Evolutionary conservation across 345 rosid genomes (phyloP).

Genomic region (Alliaria petiolata): DNA sequence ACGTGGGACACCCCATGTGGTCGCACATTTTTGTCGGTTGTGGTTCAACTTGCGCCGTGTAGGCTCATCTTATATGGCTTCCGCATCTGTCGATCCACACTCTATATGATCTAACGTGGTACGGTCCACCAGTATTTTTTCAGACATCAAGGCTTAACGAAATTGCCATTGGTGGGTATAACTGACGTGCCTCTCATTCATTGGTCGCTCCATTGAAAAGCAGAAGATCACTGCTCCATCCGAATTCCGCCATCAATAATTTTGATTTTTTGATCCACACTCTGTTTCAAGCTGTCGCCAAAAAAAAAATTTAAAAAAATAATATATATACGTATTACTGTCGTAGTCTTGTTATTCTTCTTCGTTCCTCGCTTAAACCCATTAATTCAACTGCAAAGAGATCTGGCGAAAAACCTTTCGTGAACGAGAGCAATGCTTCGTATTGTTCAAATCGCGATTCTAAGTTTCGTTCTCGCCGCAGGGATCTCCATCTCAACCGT

Average conservation of each 20-base stretch:
- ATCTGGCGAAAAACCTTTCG: too few relatives aligned
- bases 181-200: slow-evolving; percentile 9
- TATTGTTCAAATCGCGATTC: not conserved
- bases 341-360: not conserved
- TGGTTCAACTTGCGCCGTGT: not conserved
- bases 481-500: slow-evolving; percentile 15
- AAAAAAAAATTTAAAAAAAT: too few relatives aligned
- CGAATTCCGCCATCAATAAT: not conserved
- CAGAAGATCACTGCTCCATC: not conserved
- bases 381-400: not conserved
- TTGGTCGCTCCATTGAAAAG: not conserved
- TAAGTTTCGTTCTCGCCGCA: slow-evolving; percentile 27
- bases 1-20: not conserved
- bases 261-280: slow-evolving; percentile 2
- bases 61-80: not conserved
- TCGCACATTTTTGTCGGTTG: not conserved
- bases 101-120: slow-evolving; percentile 11
- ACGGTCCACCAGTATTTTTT: slow-evolving; percentile 16
- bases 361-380: slow-evolving; percentile 38
- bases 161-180: not conserved
- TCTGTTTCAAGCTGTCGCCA: slow-evolving; percentile 65
- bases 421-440: slow-evolving; percentile 11
- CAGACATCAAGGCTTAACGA: not conserved
- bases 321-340: too few relatives aligned
- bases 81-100: not conserved